Conservation (phyloP, 1,284 basidiomycete genomes). For the Trichosporon sp. region DNA sequence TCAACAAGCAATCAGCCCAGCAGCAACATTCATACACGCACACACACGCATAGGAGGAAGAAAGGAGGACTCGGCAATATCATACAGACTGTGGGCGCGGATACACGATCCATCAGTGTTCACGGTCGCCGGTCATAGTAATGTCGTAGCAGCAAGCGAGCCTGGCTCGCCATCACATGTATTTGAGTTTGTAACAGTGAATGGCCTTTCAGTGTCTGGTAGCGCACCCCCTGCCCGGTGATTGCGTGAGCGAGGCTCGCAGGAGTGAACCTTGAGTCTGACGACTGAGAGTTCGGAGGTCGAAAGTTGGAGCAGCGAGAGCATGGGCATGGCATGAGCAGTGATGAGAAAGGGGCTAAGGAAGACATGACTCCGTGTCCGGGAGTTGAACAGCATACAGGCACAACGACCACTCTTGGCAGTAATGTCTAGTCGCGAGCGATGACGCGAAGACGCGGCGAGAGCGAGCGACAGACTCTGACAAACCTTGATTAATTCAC, state of each 20-base stretch:
- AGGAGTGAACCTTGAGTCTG: background rate
- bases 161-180: background rate
- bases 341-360: background rate
- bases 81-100: background rate
- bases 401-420: too few relatives aligned
- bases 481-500: background rate
- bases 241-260: background rate
- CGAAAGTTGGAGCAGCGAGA: too few relatives aligned
- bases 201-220: background rate
- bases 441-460: background rate
- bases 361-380: background rate
- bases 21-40: constrained; percentile 6
- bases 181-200: constrained; percentile 15
- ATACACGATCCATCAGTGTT: background rate
- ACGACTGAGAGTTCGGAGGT: background rate
- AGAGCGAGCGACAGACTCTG: background rate
- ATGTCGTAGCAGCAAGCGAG: background rate
- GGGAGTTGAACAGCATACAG: background rate
- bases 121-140: background rate
- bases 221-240: background rate
- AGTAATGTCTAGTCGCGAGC: background rate
- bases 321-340: too few relatives aligned
- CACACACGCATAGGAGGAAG: background rate
- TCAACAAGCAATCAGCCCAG: background rate
- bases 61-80: background rate